Base-by-base conservation (phyloP, 202 grass and related monocot genomes). In the Zizania palustris region DNA sequence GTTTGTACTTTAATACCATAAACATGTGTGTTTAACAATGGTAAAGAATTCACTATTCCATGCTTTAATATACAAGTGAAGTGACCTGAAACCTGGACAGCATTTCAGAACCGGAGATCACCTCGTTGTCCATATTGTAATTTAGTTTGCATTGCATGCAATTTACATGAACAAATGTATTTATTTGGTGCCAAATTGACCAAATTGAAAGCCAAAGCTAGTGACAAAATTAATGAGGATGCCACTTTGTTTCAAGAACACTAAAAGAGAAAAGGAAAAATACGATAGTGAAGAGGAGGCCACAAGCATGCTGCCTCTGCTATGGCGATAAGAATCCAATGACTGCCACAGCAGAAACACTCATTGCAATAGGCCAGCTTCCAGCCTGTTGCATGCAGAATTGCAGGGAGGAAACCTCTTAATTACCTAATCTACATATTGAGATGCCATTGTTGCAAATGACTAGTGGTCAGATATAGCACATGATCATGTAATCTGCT, bases 251-350 rank as follows among this genome's bases (percentile, higher is more conserved):
- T 55, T 55, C 2, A 55, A 55, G 51, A 55, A 55, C n/a, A 20
- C 19, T 20, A 9, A 55, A 55, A 54, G n/a, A n/a, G 3, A 54
- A 53, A n/a, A 53, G 6, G 18, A 12, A 16, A 12, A 28, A 28
- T 28, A 28, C 19, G n/a, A 55, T 1, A 0, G 20, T 2, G n/a
- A 78, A 72, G 11, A 51, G 41, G 20, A 84, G 58, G 41, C 64
- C 81, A 80, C 76, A 84, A 80, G 76, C 70, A 80, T 44, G 80
- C 46, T 56, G 74, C 68, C 69, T 45, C 64, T 69, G 63, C 64
- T 41, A 88, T 9, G 34, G 50, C 36, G 34, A 69, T 58, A 75
- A 75, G 86, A 76, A 88, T 88, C 81, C 86, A 84, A 84, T 84
- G 86, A 35, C 81, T 75, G 75, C 8, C 75, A 42, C 42, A 51